phyloP scores from a whole-genome alignment of 179 eudicot species.

The Corrigiola litoralis region DNA sequence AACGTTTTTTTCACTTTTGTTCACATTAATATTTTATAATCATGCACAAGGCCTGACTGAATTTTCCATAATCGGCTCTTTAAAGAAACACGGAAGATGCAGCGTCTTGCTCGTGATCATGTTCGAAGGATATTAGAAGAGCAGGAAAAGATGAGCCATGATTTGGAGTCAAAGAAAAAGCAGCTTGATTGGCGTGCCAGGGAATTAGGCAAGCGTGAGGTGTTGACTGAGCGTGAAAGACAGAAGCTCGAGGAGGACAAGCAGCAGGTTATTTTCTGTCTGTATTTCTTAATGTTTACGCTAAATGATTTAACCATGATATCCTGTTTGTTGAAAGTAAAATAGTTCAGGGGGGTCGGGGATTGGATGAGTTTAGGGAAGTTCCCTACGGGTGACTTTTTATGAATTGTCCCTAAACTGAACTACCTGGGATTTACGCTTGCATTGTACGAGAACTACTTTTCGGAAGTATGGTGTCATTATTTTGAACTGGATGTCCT shows the following conservation, averaged over 20 bases:
- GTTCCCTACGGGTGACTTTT: too few species aligned
- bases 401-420: too few species aligned
- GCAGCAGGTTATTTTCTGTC: neutral
- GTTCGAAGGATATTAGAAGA: neutral
- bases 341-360: too few species aligned
- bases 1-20: too few species aligned
- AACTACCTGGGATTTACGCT: too few species aligned
- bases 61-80: neutral
- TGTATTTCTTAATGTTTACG: neutral
- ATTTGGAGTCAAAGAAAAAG: constrained; percentile 9
- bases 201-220: constrained; percentile 12
- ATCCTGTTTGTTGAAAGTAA: neutral
- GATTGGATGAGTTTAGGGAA: too few species aligned
- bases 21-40: neutral
- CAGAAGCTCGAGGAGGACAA: constrained; percentile 6
- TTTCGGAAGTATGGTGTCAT: too few species aligned
- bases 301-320: neutral
- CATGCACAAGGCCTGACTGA: neutral
- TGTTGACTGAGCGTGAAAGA: neutral
- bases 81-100: constrained; percentile 6
- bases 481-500: too few species aligned
- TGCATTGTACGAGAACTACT: too few species aligned
- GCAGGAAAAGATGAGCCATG: constrained; percentile 10
- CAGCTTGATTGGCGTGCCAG: constrained; percentile 7
- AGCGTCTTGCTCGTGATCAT: neutral